Percentiles rank a stretch among this genome's conserved stretches.
Evolutionary conservation across 106 monocot species (phyloP).

Genomic region (Ottelia alismoides): DNA sequence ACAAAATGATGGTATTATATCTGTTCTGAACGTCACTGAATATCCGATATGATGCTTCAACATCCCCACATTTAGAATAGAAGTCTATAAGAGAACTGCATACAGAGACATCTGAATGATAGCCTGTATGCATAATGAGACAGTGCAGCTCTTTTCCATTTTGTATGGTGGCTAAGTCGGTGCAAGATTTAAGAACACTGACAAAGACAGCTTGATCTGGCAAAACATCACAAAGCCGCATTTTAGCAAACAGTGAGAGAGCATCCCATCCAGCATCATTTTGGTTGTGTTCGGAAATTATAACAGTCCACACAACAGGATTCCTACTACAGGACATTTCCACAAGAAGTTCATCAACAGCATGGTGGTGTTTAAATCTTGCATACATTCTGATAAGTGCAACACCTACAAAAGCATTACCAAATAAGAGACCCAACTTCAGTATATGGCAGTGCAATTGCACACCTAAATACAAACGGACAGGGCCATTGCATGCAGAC

Average conservation of each 20-base stretch:
- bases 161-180: conserved; percentile 35
- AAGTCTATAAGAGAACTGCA: conserved; percentile 53
- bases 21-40: conserved; percentile 36
- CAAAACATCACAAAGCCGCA: conserved; percentile 15
- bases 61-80: conserved; percentile 76
- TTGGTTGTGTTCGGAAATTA: conserved; percentile 50
- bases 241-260: conserved; percentile 28
- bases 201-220: conserved; percentile 52
- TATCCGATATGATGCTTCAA: conserved; percentile 18
- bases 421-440: conserved; percentile 28
- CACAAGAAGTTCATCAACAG: conserved; percentile 31
- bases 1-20: conserved; percentile 24
- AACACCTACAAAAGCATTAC: conserved; percentile 26
- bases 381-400: conserved; percentile 48
- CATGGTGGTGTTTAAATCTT: conserved; percentile 27
- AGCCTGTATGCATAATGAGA: conserved; percentile 31
- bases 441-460: conserved; percentile 40
- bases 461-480: conserved; percentile 17
- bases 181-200: conserved; percentile 43
- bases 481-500: conserved; percentile 27
- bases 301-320: conserved; percentile 46
- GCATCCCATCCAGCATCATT: conserved; percentile 29
- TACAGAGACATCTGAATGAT: conserved; percentile 18
- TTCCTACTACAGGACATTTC: conserved; percentile 28
- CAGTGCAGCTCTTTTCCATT: conserved; percentile 39